Evolutionary conservation across 225 moss, liverwort and hornwort species (phyloP).

Genomic region (Polytrichum commune): DNA sequence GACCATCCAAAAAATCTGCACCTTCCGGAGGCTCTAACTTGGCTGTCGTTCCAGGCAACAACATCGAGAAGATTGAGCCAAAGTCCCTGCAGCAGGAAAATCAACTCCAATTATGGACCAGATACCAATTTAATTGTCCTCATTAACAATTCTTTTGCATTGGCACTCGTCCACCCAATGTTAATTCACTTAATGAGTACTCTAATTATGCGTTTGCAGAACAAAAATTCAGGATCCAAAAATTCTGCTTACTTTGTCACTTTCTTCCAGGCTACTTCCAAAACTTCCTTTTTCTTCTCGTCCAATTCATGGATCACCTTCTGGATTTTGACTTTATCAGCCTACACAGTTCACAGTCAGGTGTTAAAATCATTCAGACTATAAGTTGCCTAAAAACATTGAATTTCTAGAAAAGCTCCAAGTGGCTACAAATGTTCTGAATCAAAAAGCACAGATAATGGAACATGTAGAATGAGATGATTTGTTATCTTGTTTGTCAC

Average conservation of each 20-base stretch:
- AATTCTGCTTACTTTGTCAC: slow-evolving; percentile 74
- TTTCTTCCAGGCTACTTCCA: slow-evolving; percentile 76
- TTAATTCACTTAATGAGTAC: too few relatives aligned
- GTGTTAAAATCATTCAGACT: too few relatives aligned
- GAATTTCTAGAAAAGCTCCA: not conserved
- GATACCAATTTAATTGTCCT: too few relatives aligned
- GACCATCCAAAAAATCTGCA: slow-evolving; percentile 75
- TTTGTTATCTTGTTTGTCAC: too few relatives aligned
- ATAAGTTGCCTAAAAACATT: too few relatives aligned
- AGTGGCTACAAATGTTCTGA: not conserved
- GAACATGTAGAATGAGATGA: not conserved
- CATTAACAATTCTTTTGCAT: too few relatives aligned
- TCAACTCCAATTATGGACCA: too few relatives aligned
- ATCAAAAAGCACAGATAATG: not conserved
- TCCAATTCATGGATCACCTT: slow-evolving; percentile 94
- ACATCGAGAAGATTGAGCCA: slow-evolving; percentile 90
- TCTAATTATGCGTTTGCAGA: too few relatives aligned
- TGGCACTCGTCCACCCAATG: too few relatives aligned
- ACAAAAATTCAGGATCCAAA: not conserved
- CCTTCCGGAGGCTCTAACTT: slow-evolving; percentile 93
- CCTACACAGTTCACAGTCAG: slow-evolving; percentile 45
- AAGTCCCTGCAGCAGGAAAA: slow-evolving; percentile 56
- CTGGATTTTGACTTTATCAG: slow-evolving; percentile 91
- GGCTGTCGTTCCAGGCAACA: slow-evolving; percentile 88
- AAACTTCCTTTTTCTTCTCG: slow-evolving; percentile 87